Conservation (phyloP, 108 stramenopile species). For the Stephanodiscus triporus region DNA sequence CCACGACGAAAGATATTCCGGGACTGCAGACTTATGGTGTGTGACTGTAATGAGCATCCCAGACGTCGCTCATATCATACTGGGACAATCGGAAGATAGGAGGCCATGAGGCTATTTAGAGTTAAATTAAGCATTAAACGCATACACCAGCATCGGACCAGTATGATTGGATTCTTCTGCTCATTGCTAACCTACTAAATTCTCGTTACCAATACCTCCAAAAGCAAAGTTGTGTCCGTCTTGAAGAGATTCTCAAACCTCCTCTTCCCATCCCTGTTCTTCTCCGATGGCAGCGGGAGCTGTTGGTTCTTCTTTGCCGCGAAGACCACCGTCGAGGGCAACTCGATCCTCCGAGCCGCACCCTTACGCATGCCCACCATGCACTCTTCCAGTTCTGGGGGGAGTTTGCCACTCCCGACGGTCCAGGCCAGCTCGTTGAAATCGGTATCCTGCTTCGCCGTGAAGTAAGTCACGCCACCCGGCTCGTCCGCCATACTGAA, state of each 20-base stretch:
- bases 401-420: slow-evolving; percentile 61
- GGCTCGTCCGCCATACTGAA: slow-evolving; percentile 77
- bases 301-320: slow-evolving; percentile 63
- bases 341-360: slow-evolving; percentile 61
- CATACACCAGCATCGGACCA: no score
- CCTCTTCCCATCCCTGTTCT: slow-evolving; percentile 75
- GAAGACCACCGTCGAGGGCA: slow-evolving; percentile 69
- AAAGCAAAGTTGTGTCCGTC: slow-evolving; percentile 75
- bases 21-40: background rate
- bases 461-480: slow-evolving; percentile 74
- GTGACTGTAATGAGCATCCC: background rate
- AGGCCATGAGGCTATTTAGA: no score
- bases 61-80: background rate
- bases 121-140: no score
- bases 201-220: slow-evolving; percentile 75
- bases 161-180: background rate
- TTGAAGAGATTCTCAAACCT: slow-evolving; percentile 70
- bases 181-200: slow-evolving; percentile 52
- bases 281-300: slow-evolving; percentile 57
- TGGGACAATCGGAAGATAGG: no score
- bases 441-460: slow-evolving; percentile 69
- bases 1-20: background rate
- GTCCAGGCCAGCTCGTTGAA: slow-evolving; percentile 82
- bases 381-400: slow-evolving; percentile 64
- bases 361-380: slow-evolving; percentile 69